Base-by-base conservation (phyloP, 2,329 filamentous ascomycete genomes). In the Neofusicoccum cordaticola region DNA sequence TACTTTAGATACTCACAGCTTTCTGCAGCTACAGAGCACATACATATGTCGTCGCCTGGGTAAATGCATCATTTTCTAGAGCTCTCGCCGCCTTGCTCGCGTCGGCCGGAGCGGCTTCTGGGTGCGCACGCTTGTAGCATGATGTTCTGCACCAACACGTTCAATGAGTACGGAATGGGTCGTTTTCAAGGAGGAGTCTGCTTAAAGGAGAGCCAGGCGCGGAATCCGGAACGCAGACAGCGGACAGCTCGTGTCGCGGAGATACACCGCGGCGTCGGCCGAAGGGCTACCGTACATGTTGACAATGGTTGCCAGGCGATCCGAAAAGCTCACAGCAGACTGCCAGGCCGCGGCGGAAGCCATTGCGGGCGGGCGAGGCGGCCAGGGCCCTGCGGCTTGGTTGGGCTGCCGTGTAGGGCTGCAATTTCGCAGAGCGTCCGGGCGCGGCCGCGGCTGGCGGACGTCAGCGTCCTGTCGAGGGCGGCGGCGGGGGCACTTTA, bases 41-140 rank as follows among this genome's bases (percentile, higher is more conserved):
- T 82, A 90, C 90, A 71, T 82, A 78, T 41, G 86, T 87, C 27
- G 78, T 70, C 11, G 88, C 86, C 47, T 79, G 77, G 48, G 85
- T 82, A 69, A 87, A 90, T 12, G 88, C 86, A 11, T 84, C 81
- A 51, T 84, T 85, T 76, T 96, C 93, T 45, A 87, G 78, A 52
- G 83, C 75, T 71, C 89, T 89, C 19, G 91, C 91, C 67, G 85
- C 80, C 39, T 80, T 77, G 63, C 82, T 82, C 35, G 83, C 84
- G 66, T 84, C 82, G 35, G 78, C 71, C 62, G 81, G 76, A 11
- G 77, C 77, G 34, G 80, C 77, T 2, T 78, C 74, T 65, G 81
- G 79, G 64, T 81, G 75, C 19, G 77, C 75, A 60, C 72, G 73
- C 70, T 82, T 80, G 68, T 82, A 84, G 45, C 81, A 82, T 39